Evolutionary conservation across 352 stramenopile genomes (phyloP), one percentile per base, ranked within the genome.

Genomic region (Pythium rishiriense): DNA sequence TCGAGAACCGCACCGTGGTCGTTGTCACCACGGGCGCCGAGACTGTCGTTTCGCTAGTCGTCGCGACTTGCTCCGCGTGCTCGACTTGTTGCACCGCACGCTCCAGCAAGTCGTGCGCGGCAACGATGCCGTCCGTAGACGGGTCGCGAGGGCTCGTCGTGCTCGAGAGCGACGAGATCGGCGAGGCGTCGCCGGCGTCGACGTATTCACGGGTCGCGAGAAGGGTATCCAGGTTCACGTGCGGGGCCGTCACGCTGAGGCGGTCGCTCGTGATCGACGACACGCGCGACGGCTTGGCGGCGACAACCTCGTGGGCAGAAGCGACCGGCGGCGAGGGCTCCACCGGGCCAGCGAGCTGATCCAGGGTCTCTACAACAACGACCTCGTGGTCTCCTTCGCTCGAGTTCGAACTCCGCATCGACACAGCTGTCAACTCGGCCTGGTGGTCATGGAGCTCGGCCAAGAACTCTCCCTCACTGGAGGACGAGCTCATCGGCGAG

Each of bases 81-180:
- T 59, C 37, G 37, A 21, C 29, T 19, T 59, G n/a, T 15, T 35
- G 3, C 4, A 25, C 24, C 43, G 41, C 54, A 11, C 22, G 24
- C 2, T 42, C 42, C 12, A 54, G 22, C 43, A 54, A 22, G 5
- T 63, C 57, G 3, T 9, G 10, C 10, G 57, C 39, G 1, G 26
- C 57, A 10, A 54, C 43, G 55, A 35, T 54, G 4, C 21, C 37
- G 22, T 53, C 56, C 12, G 47, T 14, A 14, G 31, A 33, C 33
- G 29, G 29, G 43, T 68, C 53, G 5, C 29, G 46, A 19, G 61
- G 43, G 28, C 52, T 68, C 19, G n/a, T n/a, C n/a, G 37, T 26
- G 26, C 61, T 68, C n/a, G 61, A 68, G 2, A 68, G 53, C 15
- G 53, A 68, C 31, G 47, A 63, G 17, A 53, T 28, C 4, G 62